phyloP scores from a whole-genome alignment of 371 early-diverging fungal species.

The Haplosporangium sp. region DNA sequence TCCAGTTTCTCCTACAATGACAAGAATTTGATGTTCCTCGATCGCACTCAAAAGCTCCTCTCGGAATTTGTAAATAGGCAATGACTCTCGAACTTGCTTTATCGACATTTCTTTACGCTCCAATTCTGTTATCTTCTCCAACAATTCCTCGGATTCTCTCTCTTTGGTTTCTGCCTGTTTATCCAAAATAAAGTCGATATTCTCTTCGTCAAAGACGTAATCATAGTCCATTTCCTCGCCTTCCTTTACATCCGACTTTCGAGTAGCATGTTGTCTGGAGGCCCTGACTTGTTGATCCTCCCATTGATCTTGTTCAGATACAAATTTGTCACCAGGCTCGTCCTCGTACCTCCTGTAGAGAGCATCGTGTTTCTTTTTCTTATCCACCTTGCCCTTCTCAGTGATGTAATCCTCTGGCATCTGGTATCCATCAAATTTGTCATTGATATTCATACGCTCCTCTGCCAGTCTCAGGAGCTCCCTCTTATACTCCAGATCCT shows the following conservation, averaged over 20 bases:
- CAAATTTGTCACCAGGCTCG: slow-evolving; percentile 69
- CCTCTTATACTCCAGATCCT: slow-evolving; percentile 85
- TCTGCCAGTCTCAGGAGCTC: slow-evolving; percentile 84
- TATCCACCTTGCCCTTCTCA: slow-evolving; percentile 95
- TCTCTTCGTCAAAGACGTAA: slow-evolving; percentile 95
- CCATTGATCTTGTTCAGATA: slow-evolving; percentile 96
- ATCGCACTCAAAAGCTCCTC: slow-evolving; percentile 87
- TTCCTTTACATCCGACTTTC: slow-evolving; percentile 55
- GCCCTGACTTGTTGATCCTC: slow-evolving; percentile 84
- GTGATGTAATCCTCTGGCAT: slow-evolving; percentile 96
- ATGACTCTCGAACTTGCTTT: slow-evolving; percentile 88
- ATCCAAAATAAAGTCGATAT: slow-evolving; percentile 91
- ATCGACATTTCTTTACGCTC: slow-evolving; percentile 80
- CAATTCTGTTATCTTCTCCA: slow-evolving; percentile 61
- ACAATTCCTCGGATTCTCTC: slow-evolving; percentile 66
- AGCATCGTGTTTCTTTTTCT: slow-evolving; percentile 89
- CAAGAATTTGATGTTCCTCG: slow-evolving; percentile 85
- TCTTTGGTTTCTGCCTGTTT: slow-evolving; percentile 66
- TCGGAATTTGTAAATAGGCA: slow-evolving; percentile 92
- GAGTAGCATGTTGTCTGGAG: slow-evolving; percentile 68
- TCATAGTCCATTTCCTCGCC: slow-evolving; percentile 81
- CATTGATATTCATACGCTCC: slow-evolving; percentile 84
- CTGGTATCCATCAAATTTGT: slow-evolving; percentile 85
- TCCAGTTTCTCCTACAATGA: slow-evolving; percentile 91
- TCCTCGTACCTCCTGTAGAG: slow-evolving; percentile 93